A percentile compares a stretch with the other conserved stretches of the same genome.
Conservation (phyloP, 2,329 filamentous ascomycete species). For the Aspergillus proliferans region DNA sequence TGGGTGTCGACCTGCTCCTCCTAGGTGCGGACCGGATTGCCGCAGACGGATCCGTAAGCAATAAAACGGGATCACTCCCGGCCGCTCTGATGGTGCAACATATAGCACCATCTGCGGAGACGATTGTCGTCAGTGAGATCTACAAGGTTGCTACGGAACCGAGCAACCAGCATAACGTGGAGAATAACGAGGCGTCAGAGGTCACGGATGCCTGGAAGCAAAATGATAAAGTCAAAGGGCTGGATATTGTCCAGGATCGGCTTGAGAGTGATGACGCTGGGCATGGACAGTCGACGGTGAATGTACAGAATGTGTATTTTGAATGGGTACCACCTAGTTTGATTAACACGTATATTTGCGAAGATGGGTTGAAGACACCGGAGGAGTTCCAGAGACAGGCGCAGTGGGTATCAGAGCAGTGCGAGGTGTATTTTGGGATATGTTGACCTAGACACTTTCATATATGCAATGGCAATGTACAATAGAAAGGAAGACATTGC, state of each 20-base stretch:
- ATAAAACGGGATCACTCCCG: not conserved
- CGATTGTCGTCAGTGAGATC: not conserved
- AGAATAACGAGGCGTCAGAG: not conserved
- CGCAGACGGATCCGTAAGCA: not conserved
- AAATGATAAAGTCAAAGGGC: not conserved
- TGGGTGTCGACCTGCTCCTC: not conserved
- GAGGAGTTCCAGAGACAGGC: not conserved
- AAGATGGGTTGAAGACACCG: not conserved
- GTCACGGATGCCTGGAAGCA: not conserved
- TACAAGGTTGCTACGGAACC: not conserved
- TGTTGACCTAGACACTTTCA: no score
- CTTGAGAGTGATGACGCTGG: not conserved
- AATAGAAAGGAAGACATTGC: no score
- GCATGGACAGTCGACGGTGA: not conserved
- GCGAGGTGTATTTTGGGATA: not conserved
- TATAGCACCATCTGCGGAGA: not conserved
- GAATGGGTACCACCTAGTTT: not conserved
- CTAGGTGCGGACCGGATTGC: not conserved
- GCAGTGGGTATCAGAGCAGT: not conserved
- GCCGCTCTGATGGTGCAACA: not conserved
- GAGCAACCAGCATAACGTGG: not conserved
- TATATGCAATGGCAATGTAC: no score
- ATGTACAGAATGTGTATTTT: not conserved
- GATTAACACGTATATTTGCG: not conserved
- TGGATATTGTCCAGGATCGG: not conserved